A percentile compares a stretch with the other conserved stretches of the same genome.
Evolutionary conservation across 441 rosid genomes (phyloP).

Genomic region (Bocquillonia castaneifolia): DNA sequence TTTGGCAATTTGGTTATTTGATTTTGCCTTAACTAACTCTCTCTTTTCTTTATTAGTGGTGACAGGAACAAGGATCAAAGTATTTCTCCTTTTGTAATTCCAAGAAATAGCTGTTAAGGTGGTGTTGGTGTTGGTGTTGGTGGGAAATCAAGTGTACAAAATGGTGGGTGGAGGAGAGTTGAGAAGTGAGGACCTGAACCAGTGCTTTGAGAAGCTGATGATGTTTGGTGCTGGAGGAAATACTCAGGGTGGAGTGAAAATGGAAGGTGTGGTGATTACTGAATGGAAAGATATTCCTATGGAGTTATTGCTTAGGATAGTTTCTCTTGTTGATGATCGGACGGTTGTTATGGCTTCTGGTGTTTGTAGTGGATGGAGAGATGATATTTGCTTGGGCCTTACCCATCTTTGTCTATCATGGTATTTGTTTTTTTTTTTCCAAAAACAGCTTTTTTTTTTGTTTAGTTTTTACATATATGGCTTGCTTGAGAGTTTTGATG

Average conservation of each 20-base stretch:
- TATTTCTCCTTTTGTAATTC: not conserved
- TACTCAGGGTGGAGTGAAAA: constrained; percentile 32
- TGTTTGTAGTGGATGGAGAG: constrained; percentile 91
- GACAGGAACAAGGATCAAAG: not conserved
- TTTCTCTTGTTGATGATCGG: constrained; percentile 76
- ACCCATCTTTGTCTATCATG: constrained; percentile 76
- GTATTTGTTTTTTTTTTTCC: constrained; percentile 33
- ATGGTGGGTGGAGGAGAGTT: constrained; percentile 38
- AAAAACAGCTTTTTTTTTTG: not conserved
- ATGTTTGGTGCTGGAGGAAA: constrained; percentile 31
- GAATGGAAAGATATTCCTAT: constrained; percentile 89
- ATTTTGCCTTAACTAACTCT: too few relatives aligned
- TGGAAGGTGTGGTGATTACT: constrained; percentile 46
- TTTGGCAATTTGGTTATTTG: too few relatives aligned
- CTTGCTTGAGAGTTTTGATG: not conserved
- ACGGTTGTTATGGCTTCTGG: constrained; percentile 71
- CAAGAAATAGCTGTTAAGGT: constrained; percentile 6
- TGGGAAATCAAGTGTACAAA: not conserved
- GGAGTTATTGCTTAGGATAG: constrained; percentile 69
- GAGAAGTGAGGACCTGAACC: constrained; percentile 53
- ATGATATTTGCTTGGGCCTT: constrained; percentile 66
- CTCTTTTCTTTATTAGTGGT: not conserved
- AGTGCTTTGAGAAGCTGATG: constrained; percentile 59
- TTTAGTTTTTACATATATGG: not conserved
- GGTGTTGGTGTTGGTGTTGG: too few relatives aligned